Evolutionary conservation across 75 land plant species (phyloP).

Genomic region (Pinus tabuliformis): DNA sequence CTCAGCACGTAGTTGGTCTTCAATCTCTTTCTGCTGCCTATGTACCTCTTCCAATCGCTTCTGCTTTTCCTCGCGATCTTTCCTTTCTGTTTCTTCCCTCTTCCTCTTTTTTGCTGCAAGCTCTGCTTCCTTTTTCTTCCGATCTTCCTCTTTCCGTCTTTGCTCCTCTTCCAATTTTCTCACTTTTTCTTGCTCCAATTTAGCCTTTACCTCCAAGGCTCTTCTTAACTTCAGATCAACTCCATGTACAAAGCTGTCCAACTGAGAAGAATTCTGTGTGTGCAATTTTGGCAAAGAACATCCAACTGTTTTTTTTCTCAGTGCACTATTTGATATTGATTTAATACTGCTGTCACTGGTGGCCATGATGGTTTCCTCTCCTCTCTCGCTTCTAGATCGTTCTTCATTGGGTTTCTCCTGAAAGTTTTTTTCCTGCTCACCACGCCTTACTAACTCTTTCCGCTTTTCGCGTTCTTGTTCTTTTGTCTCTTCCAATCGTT

Average conservation of each 20-base stretch:
- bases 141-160: conserved; percentile 69
- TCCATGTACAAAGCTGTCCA: not conserved
- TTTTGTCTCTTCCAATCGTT: conserved; percentile 61
- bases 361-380: conserved; percentile 11
- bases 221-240: conserved; percentile 22
- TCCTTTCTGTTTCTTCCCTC: conserved; percentile 70
- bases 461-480: conserved; percentile 69
- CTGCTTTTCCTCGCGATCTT: conserved; percentile 64
- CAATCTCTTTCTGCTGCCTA: conserved; percentile 40
- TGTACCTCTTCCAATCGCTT: conserved; percentile 55
- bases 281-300: conserved; percentile 7
- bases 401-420: conserved; percentile 24
- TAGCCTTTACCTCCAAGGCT: conserved; percentile 30
- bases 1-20: conserved; percentile 41
- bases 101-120: conserved; percentile 62
- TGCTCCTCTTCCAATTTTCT: conserved; percentile 52
- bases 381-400: conserved; percentile 1
- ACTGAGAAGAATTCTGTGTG: conserved; percentile 3
- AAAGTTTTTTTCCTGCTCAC: conserved; percentile 15
- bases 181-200: conserved; percentile 60
- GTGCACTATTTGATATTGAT: conserved; percentile 6
- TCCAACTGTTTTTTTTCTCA: conserved; percentile 5
- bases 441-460: conserved; percentile 49
- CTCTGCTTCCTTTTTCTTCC: conserved; percentile 76
- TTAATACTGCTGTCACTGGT: conserved; percentile 11